Percentiles rank a stretch among this genome's conserved stretches.
phyloP scores from a whole-genome alignment of 352 stramenopile species.

The Pythium utonaiense region DNA sequence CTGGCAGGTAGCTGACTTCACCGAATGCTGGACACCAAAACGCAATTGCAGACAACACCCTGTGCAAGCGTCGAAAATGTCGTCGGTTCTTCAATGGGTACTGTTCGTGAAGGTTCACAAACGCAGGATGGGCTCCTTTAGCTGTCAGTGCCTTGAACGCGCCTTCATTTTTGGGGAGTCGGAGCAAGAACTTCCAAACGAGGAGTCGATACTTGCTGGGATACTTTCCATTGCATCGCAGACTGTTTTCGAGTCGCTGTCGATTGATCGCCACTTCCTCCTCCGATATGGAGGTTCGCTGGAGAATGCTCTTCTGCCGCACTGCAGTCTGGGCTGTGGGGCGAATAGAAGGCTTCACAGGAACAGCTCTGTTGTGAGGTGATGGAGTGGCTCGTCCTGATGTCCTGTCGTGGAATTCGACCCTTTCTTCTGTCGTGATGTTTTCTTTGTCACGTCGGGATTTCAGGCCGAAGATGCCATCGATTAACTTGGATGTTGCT shows the following conservation, averaged over 20 bases:
- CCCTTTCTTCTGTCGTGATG: slow-evolving; percentile 7
- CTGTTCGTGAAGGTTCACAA: slow-evolving; percentile 58
- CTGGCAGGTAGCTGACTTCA: slow-evolving; percentile 78
- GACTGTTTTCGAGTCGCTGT: slow-evolving; percentile 53
- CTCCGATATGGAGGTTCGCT: slow-evolving; percentile 6
- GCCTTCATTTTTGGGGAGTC: slow-evolving; percentile 78
- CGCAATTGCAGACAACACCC: slow-evolving; percentile 81
- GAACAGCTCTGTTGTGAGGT: slow-evolving; percentile 1
- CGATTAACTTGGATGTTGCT: slow-evolving; percentile 66
- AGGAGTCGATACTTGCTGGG: slow-evolving; percentile 81
- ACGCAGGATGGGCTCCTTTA: slow-evolving; percentile 76
- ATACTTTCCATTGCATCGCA: slow-evolving; percentile 73
- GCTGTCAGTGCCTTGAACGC: slow-evolving; percentile 67
- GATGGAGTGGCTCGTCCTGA: background rate
- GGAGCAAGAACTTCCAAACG: slow-evolving; percentile 82
- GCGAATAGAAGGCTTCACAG: background rate
- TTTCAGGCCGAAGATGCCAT: slow-evolving; percentile 62
- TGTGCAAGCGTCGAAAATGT: slow-evolving; percentile 70
- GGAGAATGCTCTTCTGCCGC: slow-evolving; percentile 13
- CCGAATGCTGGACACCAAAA: slow-evolving; percentile 91
- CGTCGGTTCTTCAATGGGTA: slow-evolving; percentile 80
- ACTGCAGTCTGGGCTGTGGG: background rate
- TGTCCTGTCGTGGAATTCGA: slow-evolving; percentile 21
- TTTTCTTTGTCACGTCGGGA: slow-evolving; percentile 22
- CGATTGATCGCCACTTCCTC: slow-evolving; percentile 58